These are phyloP conservation scores for Daldinia eschscholtzii DNA, from an alignment of 2,329 filamentous ascomycete genomes.

Conservation along the genomic window DNA sequence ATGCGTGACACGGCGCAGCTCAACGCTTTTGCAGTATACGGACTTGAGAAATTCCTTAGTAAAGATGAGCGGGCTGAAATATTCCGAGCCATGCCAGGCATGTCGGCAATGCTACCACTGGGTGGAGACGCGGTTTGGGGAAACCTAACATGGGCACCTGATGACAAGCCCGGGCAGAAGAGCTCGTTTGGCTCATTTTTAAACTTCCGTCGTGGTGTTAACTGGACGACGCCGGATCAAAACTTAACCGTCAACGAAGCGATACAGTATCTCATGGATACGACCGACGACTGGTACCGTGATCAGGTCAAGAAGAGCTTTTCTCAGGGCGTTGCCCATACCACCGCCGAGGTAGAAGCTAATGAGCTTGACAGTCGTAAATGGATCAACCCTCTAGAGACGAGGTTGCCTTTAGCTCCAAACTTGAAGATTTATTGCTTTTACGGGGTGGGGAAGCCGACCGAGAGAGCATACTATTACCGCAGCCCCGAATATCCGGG, in stretches of 20 bases:
- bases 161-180: conserved; percentile 81
- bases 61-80: conserved; percentile 92
- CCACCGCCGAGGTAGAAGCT: conserved; percentile 80
- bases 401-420: conserved; percentile 86
- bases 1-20: conserved; percentile 99
- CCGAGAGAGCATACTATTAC: conserved; percentile 94
- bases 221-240: conserved; percentile 71
- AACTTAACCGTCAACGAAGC: conserved; percentile 88
- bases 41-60: conserved; percentile 93
- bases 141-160: conserved; percentile 86
- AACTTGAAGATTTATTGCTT: conserved; percentile 97
- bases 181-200: conserved; percentile 84
- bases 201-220: conserved; percentile 80
- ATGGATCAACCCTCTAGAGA: conserved; percentile 96
- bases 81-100: conserved; percentile 96
- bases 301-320: conserved; percentile 80
- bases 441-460: conserved; percentile 94
- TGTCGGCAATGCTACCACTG: conserved; percentile 95
- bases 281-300: conserved; percentile 87
- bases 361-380: conserved; percentile 83
- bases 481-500: conserved; percentile 74
- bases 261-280: conserved; percentile 80
- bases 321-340: conserved; percentile 89
- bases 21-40: conserved; percentile 96
- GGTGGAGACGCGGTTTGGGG: conserved; percentile 97